Percentiles rank a stretch among this genome's conserved stretches.
Evolutionary conservation across 352 stramenopile genomes (phyloP).

Genomic region (Pelagophyceae sp.): DNA sequence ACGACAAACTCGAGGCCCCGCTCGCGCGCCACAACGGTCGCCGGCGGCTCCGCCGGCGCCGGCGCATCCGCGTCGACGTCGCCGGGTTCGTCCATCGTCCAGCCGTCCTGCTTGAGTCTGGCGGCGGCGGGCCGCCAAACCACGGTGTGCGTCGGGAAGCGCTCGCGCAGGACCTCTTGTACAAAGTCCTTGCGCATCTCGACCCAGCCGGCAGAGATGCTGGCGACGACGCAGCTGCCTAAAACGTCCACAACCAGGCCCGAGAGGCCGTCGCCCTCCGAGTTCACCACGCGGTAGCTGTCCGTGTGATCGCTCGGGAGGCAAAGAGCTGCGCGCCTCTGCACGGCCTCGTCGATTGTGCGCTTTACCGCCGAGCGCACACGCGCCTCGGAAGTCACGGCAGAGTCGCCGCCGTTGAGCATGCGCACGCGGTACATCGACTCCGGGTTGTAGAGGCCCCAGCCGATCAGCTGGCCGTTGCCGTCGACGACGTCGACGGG

Average conservation of each 20-base stretch:
- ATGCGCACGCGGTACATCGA: conserved; percentile 62
- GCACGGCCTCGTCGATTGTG: not conserved
- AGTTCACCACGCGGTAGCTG: conserved; percentile 60
- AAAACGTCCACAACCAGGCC: conserved; percentile 63
- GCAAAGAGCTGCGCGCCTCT: conserved; percentile 33
- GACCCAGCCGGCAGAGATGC: conserved; percentile 58
- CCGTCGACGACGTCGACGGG: conserved; percentile 1
- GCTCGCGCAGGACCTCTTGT: conserved; percentile 36
- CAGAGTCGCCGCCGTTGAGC: conserved; percentile 31
- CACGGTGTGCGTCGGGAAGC: conserved; percentile 21
- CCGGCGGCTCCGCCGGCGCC: conserved; percentile 14
- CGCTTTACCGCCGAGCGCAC: conserved; percentile 23
- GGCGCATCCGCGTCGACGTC: not conserved
- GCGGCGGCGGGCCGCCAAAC: conserved; percentile 36
- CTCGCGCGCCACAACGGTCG: conserved; percentile 43
- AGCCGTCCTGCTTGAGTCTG: conserved; percentile 39
- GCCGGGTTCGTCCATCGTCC: conserved; percentile 11
- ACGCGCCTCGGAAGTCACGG: conserved; percentile 10
- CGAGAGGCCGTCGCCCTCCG: conserved; percentile 60
- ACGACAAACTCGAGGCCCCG: conserved; percentile 53
- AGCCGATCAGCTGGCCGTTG: conserved; percentile 40
- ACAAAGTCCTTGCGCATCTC: conserved; percentile 56
- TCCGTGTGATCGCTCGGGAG: conserved; percentile 45
- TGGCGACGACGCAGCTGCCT: conserved; percentile 48
- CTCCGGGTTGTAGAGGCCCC: conserved; percentile 55